phyloP scores from a whole-genome alignment of 2,329 filamentous ascomycete genomes.

The Fusarium tricinctum region DNA sequence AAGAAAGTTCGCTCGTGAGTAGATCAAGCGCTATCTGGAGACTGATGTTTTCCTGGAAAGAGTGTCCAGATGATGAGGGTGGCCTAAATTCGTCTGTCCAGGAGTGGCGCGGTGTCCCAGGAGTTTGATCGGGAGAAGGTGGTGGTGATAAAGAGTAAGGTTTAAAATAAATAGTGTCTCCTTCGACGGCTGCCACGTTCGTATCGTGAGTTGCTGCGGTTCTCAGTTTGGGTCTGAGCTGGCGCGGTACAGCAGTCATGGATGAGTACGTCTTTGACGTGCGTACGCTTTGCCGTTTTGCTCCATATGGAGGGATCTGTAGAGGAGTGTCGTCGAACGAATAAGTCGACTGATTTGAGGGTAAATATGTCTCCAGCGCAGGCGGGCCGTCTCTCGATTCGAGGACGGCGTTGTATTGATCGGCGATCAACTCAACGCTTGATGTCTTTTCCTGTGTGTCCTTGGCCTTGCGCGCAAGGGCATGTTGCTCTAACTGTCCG shows the following conservation, averaged over 20 bases:
- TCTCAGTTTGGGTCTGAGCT: conserved; percentile 27
- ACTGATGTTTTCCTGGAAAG: conserved; percentile 56
- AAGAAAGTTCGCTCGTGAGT: conserved; percentile 64
- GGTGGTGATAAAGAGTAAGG: conserved; percentile 58
- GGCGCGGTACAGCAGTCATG: conserved; percentile 44
- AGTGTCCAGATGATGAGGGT: conserved; percentile 33
- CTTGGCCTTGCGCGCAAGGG: conserved; percentile 40
- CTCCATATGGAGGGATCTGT: conserved; percentile 31
- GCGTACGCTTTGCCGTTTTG: conserved; percentile 21
- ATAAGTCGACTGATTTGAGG: conserved; percentile 22
- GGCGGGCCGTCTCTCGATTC: conserved; percentile 55
- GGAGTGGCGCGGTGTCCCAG: conserved; percentile 24
- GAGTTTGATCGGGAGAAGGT: conserved; percentile 50
- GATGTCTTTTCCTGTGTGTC: conserved; percentile 53
- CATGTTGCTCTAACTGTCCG: conserved; percentile 62
- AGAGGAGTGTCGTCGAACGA: conserved; percentile 34
- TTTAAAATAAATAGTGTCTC: conserved; percentile 64
- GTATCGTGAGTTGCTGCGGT: conserved; percentile 61
- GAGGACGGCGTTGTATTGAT: conserved; percentile 64
- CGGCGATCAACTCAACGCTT: conserved; percentile 64
- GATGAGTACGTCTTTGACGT: conserved; percentile 36
- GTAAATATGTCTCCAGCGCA: conserved; percentile 52
- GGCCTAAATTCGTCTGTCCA: conserved; percentile 31
- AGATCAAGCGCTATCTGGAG: conserved; percentile 67
- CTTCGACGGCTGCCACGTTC: conserved; percentile 63